phyloP scores from a whole-genome alignment of 169 alveolate species.

The Plasmodium inui region DNA sequence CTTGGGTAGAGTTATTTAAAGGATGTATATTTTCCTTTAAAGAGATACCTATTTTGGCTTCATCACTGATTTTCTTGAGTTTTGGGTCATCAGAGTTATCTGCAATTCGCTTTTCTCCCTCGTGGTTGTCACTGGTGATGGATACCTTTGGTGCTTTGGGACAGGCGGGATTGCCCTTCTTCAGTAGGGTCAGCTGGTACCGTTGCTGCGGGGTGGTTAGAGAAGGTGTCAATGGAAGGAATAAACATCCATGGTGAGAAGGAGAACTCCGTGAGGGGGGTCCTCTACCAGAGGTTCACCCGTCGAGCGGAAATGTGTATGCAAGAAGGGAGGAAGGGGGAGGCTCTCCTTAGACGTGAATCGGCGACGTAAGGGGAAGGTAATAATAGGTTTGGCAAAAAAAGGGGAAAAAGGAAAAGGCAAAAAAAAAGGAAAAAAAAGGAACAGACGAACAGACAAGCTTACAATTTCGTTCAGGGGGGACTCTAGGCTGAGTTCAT shows the following conservation, averaged over 20 bases:
- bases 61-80: not conserved
- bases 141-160: constrained; percentile 31
- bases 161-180: constrained; percentile 33
- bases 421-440: not conserved
- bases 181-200: constrained; percentile 67
- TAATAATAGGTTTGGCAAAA: not conserved
- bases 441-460: not conserved
- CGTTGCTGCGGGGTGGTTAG: constrained; percentile 17
- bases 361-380: not conserved
- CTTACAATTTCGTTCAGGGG: constrained; percentile 67
- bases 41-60: constrained; percentile 7
- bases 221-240: not conserved
- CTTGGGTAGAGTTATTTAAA: constrained; percentile 9
- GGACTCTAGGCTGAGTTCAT: constrained; percentile 41
- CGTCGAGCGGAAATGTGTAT: not conserved
- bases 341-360: not conserved
- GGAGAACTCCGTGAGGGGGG: not conserved
- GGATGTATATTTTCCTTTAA: constrained; percentile 8
- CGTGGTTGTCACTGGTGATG: not conserved
- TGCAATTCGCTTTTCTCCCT: not conserved
- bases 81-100: not conserved
- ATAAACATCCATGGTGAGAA: not conserved
- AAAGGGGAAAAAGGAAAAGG: too few species aligned
- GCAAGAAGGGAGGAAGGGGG: not conserved
- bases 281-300: not conserved